Conservation (phyloP, 148 eudicot genomes). For the Vaccinium macrocarpon region DNA sequence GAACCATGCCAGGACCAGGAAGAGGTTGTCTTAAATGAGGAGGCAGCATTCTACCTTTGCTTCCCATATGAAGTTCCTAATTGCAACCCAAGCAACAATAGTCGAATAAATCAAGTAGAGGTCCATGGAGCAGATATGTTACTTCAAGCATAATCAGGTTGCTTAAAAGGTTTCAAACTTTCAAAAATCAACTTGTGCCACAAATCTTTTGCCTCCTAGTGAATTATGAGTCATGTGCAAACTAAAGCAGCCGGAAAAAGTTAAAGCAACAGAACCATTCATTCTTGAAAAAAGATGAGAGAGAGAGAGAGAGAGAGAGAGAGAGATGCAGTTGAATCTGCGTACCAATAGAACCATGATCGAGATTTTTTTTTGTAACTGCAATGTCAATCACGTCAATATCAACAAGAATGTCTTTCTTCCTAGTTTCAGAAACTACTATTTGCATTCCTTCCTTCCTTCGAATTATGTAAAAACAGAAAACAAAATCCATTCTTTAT, state of each 20-base stretch:
- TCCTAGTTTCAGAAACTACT: background rate
- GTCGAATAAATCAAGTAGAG: background rate
- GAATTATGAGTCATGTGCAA: background rate
- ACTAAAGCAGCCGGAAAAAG: background rate
- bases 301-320: background rate
- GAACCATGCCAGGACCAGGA: conserved; percentile 59
- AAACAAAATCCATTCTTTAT: background rate
- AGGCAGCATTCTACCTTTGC: conserved; percentile 88
- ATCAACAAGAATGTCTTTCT: background rate
- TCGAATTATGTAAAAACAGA: background rate
- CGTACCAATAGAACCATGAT: background rate
- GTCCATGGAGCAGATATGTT: background rate
- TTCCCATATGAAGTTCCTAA: conserved; percentile 54
- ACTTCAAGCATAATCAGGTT: background rate
- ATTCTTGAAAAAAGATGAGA: background rate
- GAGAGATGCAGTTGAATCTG: background rate
- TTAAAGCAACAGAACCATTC: background rate
- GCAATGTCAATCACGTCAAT: background rate
- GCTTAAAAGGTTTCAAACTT: background rate
- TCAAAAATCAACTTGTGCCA: background rate
- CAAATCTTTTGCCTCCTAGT: background rate
- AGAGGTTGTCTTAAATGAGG: conserved; percentile 70
- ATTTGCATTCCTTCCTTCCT: background rate
- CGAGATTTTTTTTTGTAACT: background rate
- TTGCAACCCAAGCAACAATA: background rate